Conservation (phyloP, 768 basidiomycete species). For the Suillus subalutaceus region DNA sequence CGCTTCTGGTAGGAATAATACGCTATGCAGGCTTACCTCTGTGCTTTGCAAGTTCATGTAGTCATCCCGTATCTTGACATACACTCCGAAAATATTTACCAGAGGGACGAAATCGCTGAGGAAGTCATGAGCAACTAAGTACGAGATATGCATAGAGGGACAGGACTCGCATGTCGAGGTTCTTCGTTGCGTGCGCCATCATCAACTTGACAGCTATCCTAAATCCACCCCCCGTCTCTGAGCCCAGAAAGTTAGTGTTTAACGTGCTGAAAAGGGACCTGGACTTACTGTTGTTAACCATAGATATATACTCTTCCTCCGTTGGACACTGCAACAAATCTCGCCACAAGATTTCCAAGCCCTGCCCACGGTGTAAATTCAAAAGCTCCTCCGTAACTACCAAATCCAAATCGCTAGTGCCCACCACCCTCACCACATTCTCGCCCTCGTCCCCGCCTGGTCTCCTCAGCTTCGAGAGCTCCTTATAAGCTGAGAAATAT, state of each 20-base stretch:
- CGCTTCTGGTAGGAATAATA: not conserved
- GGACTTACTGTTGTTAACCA: constrained; percentile 90
- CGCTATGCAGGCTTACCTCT: constrained; percentile 53
- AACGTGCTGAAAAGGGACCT: constrained; percentile 20
- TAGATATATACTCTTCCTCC: constrained; percentile 91
- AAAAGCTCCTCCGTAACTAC: constrained; percentile 58
- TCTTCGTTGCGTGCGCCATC: constrained; percentile 84
- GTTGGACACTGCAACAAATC: constrained; percentile 90
- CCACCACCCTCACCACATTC: constrained; percentile 39
- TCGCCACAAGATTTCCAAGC: constrained; percentile 92
- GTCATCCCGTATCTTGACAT: constrained; percentile 96
- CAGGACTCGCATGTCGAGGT: constrained; percentile 53
- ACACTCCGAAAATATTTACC: constrained; percentile 92
- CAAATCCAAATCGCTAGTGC: constrained; percentile 74
- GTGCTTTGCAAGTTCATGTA: constrained; percentile 92
- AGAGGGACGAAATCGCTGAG: constrained; percentile 87
- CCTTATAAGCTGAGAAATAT: constrained; percentile 91
- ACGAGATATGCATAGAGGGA: not conserved
- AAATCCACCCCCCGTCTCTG: constrained; percentile 95
- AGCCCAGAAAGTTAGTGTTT: constrained; percentile 7
- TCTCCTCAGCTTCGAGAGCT: constrained; percentile 46
- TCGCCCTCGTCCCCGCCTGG: not conserved
- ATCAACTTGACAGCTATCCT: constrained; percentile 92
- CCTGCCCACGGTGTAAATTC: constrained; percentile 93
- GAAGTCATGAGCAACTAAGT: not conserved